These are phyloP conservation scores for Mixia osmundae DNA, from an alignment of 1,284 basidiomycete species.

Conservation along the genomic window DNA sequence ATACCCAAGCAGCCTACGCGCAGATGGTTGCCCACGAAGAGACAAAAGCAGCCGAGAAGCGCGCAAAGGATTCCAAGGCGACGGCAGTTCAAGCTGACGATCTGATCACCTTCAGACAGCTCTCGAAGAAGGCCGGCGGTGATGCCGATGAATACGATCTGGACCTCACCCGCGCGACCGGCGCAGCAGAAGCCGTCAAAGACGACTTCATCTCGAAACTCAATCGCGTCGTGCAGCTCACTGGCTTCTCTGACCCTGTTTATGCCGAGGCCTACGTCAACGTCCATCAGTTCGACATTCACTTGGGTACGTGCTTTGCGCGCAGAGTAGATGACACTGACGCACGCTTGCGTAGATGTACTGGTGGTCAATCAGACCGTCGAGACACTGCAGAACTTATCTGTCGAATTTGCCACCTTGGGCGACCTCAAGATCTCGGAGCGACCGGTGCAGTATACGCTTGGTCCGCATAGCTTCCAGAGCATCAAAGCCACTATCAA, in stretches of 20 bases:
- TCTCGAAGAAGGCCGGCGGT: slow-evolving; percentile 73
- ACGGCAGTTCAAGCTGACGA: slow-evolving; percentile 76
- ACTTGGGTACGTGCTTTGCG: slow-evolving; percentile 36
- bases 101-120: slow-evolving; percentile 72
- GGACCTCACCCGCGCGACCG: slow-evolving; percentile 77
- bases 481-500: slow-evolving; percentile 98
- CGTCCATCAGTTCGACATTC: slow-evolving; percentile 93
- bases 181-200: slow-evolving; percentile 42
- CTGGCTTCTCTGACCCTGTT: slow-evolving; percentile 93
- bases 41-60: slow-evolving; percentile 72
- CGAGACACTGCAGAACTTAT: slow-evolving; percentile 87
- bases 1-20: slow-evolving; percentile 78
- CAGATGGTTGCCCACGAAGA: slow-evolving; percentile 87
- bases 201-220: slow-evolving; percentile 96
- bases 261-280: slow-evolving; percentile 97
- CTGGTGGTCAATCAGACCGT: slow-evolving; percentile 89
- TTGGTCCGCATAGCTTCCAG: slow-evolving; percentile 92
- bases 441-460: slow-evolving; percentile 70
- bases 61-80: slow-evolving; percentile 47
- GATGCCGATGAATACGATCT: slow-evolving; percentile 61
- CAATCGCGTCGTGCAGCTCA: slow-evolving; percentile 82
- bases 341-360: slow-evolving; percentile 46
- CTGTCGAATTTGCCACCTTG: slow-evolving; percentile 89
- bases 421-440: slow-evolving; percentile 96
- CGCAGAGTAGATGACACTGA: background rate